These are phyloP conservation scores for Lasiodiplodia gonubiensis DNA, from an alignment of 2,329 filamentous ascomycete genomes.

Conservation along the genomic window DNA sequence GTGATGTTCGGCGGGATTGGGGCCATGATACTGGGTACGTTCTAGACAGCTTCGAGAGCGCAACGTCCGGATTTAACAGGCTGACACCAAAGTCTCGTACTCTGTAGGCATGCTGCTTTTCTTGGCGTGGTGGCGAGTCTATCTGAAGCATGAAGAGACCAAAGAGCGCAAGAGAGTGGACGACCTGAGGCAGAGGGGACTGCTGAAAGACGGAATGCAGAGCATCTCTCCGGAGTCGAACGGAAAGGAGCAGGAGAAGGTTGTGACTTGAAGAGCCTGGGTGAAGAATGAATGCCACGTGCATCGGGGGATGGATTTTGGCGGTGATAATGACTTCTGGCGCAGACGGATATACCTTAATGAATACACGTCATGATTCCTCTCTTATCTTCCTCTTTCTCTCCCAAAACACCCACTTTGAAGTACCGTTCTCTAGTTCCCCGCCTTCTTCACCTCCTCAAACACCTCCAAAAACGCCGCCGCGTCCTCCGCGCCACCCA, in stretches of 20 bases:
- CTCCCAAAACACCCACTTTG: neutral
- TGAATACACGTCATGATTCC: neutral
- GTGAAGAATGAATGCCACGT: too few species aligned
- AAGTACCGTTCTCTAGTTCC: slow-evolving; percentile 22
- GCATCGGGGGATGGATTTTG: neutral
- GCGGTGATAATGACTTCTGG: neutral
- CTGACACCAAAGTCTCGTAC: slow-evolving; percentile 3
- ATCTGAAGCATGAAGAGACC: slow-evolving; percentile 30
- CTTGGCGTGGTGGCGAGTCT: slow-evolving; percentile 33
- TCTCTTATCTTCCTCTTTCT: neutral
- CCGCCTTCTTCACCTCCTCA: slow-evolving; percentile 60
- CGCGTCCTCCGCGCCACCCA: slow-evolving; percentile 75
- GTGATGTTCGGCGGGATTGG: slow-evolving; percentile 32
- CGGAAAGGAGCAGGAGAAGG: slow-evolving; percentile 5
- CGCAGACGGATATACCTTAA: neutral
- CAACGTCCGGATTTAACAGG: neutral
- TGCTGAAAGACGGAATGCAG: slow-evolving; percentile 29
- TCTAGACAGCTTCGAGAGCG: neutral
- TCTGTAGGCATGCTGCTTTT: slow-evolving; percentile 31
- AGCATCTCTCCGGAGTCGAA: neutral
- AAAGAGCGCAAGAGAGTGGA: slow-evolving; percentile 30
- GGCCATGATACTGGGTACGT: slow-evolving; percentile 32
- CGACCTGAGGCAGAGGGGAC: slow-evolving; percentile 30
- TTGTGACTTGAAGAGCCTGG: neutral
- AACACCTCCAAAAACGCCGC: slow-evolving; percentile 71